These are phyloP conservation scores for Phycomyces blakesleeanus DNA, from an alignment of 192 early-diverging fungal species.

Conservation along the genomic window DNA sequence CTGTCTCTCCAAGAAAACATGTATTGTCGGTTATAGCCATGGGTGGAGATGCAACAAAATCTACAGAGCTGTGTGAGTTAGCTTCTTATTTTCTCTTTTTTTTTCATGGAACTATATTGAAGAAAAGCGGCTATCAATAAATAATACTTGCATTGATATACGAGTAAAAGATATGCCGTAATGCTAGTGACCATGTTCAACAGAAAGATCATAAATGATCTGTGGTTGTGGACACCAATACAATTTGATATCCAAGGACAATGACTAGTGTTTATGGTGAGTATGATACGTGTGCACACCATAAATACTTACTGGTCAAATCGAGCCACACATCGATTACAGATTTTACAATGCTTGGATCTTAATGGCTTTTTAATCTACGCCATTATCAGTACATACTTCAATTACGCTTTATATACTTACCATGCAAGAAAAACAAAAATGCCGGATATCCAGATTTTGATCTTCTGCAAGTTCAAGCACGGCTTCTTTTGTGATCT, in stretches of 20 bases:
- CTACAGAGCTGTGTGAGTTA: constrained; percentile 10
- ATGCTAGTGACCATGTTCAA: constrained; percentile 59
- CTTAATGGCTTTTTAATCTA: constrained; percentile 79
- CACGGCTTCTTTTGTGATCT: constrained; percentile 48
- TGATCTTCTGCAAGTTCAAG: constrained; percentile 64
- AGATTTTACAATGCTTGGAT: constrained; percentile 92
- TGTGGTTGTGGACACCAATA: constrained; percentile 86
- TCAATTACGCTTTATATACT: too few species aligned
- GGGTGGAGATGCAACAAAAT: constrained; percentile 26
- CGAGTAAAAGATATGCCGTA: constrained; percentile 56
- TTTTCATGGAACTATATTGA: too few species aligned
- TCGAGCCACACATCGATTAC: constrained; percentile 87
- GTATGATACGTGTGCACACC: background rate
- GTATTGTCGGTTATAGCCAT: constrained; percentile 39
- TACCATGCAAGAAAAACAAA: constrained; percentile 83
- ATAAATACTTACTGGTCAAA: constrained; percentile 78
- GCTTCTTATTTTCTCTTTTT: constrained; percentile 1
- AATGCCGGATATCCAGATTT: constrained; percentile 70
- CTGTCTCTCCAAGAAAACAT: constrained; percentile 53
- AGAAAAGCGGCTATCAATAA: too few species aligned
- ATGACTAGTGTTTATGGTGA: constrained; percentile 52
- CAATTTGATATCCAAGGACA: constrained; percentile 98
- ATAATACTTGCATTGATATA: constrained; percentile 57
- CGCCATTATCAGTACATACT: background rate
- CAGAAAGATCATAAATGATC: constrained; percentile 81